Conservation (phyloP, 371 early-diverging fungal genomes). For the Haplosporangium sp. region DNA sequence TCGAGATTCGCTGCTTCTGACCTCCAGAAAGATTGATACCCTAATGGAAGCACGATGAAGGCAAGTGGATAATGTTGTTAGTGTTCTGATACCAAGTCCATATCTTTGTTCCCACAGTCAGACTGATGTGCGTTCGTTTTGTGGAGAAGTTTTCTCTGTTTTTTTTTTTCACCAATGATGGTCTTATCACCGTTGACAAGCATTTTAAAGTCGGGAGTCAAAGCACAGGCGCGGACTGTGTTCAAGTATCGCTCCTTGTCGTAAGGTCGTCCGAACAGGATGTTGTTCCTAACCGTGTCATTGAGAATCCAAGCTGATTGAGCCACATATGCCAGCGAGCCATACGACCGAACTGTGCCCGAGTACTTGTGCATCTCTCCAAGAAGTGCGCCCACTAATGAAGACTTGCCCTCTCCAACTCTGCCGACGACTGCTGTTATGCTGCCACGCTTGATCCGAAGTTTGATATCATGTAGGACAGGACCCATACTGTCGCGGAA, state of each 20-base stretch:
- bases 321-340: conserved; percentile 63
- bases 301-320: conserved; percentile 84
- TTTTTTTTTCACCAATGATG: conserved; percentile 91
- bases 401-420: conserved; percentile 57
- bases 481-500: conserved; percentile 27
- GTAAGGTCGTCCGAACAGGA: conserved; percentile 78
- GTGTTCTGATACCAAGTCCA: neutral
- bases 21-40: conserved; percentile 92
- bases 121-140: too few species aligned
- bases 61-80: neutral
- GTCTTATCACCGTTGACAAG: conserved; percentile 79
- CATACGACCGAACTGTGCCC: conserved; percentile 56
- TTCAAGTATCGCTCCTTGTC: conserved; percentile 69
- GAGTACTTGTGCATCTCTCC: conserved; percentile 56
- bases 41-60: neutral
- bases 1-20: conserved; percentile 75
- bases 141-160: too few species aligned
- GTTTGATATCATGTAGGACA: conserved; percentile 62
- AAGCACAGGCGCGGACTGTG: conserved; percentile 73
- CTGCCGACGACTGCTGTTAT: conserved; percentile 64
- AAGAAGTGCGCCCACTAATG: conserved; percentile 42
- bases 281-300: conserved; percentile 81
- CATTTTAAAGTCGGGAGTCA: conserved; percentile 60
- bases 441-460: conserved; percentile 68
- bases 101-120: too few species aligned